Conservation (phyloP, 805 yeast genomes). For the Starmera amethionina region DNA sequence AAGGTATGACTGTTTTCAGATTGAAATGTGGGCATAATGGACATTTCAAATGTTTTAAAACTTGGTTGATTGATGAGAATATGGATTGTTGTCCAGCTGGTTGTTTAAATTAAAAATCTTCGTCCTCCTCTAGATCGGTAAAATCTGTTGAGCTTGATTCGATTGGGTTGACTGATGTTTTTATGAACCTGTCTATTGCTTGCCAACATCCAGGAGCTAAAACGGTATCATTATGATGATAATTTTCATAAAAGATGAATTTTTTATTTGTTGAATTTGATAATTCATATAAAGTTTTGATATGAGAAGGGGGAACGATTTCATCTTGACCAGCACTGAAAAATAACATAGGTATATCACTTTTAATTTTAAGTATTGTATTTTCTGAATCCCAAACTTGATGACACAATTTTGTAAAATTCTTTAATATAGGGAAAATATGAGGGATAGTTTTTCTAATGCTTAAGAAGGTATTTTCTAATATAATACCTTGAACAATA, state of each 20-base stretch:
- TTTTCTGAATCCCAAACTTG: conserved; percentile 77
- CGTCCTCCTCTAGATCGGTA: too few relatives aligned
- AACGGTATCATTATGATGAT: conserved; percentile 80
- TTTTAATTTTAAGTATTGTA: conserved; percentile 40
- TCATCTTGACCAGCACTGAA: conserved; percentile 74
- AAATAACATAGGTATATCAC: conserved; percentile 55
- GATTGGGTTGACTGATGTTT: conserved; percentile 12
- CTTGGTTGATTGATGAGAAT: conserved; percentile 63
- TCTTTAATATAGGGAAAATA: conserved; percentile 57
- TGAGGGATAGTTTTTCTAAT: conserved; percentile 65
- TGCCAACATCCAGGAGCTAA: conserved; percentile 74
- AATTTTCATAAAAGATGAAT: conserved; percentile 43
- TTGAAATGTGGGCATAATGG: conserved; percentile 81
- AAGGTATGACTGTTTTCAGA: conserved; percentile 52
- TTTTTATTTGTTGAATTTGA: conserved; percentile 42
- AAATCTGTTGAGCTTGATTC: neutral
- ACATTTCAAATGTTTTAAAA: conserved; percentile 68
- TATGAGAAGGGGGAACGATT: conserved; percentile 83
- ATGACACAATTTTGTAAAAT: conserved; percentile 52
- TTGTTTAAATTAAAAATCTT: neutral
- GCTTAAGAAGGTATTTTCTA: conserved; percentile 82
- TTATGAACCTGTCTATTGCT: conserved; percentile 44
- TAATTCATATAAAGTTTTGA: conserved; percentile 47
- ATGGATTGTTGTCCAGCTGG: conserved; percentile 78
- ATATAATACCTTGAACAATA: conserved; percentile 50